Conservation (phyloP, 202 grass and related monocot genomes). For the Musa balbisiana region DNA sequence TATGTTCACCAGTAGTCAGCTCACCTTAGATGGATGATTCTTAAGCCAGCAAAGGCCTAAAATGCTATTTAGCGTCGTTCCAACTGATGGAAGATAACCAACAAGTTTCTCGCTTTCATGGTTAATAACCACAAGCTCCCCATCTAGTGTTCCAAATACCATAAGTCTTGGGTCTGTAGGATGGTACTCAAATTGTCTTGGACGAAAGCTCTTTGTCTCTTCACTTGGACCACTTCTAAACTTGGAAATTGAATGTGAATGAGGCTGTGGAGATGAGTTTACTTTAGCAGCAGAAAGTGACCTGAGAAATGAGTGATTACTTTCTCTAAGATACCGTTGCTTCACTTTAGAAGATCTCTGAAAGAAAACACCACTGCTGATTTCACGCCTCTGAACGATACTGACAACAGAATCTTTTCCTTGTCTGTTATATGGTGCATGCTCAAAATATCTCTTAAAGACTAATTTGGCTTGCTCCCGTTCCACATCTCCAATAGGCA, state of each 20-base stretch:
- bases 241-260: conserved; percentile 14
- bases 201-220: conserved; percentile 18
- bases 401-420: conserved; percentile 4
- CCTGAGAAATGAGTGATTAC: conserved; percentile 18
- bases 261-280: conserved; percentile 3
- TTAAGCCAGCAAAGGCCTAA: conserved; percentile 29
- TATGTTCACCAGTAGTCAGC: background rate
- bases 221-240: conserved; percentile 5
- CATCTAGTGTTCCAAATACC: conserved; percentile 26
- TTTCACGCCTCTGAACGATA: conserved; percentile 16
- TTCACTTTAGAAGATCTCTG: background rate
- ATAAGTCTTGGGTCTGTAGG: conserved; percentile 15
- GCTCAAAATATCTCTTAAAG: conserved; percentile 16
- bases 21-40: conserved; percentile 14
- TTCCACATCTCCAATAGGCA: conserved; percentile 14
- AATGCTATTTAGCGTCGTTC: conserved; percentile 10
- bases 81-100: conserved; percentile 24
- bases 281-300: conserved; percentile 29
- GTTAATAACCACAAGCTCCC: conserved; percentile 19
- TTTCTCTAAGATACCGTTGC: conserved; percentile 15
- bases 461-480: conserved; percentile 9
- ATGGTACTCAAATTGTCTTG: conserved; percentile 25
- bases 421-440: conserved; percentile 12
- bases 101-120: conserved; percentile 29
- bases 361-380: background rate